phyloP scores from a whole-genome alignment of 2,329 filamentous ascomycete genomes.

The Pezizomycotina sp. region DNA sequence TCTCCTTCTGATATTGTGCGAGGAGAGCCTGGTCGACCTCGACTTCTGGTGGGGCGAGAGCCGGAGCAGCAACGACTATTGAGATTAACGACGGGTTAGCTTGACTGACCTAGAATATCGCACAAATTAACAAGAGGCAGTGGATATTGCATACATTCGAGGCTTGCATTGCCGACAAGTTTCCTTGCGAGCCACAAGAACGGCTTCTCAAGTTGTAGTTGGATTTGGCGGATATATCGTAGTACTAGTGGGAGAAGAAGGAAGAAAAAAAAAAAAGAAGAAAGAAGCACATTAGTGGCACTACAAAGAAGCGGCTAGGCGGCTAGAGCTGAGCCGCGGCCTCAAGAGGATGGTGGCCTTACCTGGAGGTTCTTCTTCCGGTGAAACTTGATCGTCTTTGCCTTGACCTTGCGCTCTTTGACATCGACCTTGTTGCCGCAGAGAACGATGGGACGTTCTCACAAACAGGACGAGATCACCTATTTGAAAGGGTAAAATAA shows the following conservation, averaged over 20 bases:
- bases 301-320: too few relatives aligned
- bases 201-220: slow-evolving; percentile 99
- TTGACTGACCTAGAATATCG: not conserved
- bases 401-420: slow-evolving; percentile 99
- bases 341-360: too few relatives aligned
- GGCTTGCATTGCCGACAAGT: slow-evolving; percentile 78
- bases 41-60: slow-evolving; percentile 84
- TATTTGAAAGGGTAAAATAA: slow-evolving; percentile 29
- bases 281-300: too few relatives aligned
- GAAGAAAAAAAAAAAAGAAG: too few relatives aligned
- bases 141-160: slow-evolving; percentile 42
- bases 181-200: slow-evolving; percentile 99
- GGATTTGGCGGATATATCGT: slow-evolving; percentile 98
- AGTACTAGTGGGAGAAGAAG: slow-evolving; percentile 45
- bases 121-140: slow-evolving; percentile 19
- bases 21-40: slow-evolving; percentile 72
- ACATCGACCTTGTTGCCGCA: slow-evolving; percentile 99
- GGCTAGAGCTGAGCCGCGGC: too few relatives aligned
- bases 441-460: slow-evolving; percentile 98
- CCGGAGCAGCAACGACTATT: slow-evolving; percentile 79
- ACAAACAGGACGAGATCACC: slow-evolving; percentile 95
- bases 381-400: slow-evolving; percentile 99
- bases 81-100: slow-evolving; percentile 1
- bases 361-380: slow-evolving; percentile 97
- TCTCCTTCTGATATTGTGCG: slow-evolving; percentile 71